Evolutionary conservation across 73 alveolate genomes (phyloP), one percentile per base, ranked within the genome.

Genomic region (Blepharisma japonicum): DNA sequence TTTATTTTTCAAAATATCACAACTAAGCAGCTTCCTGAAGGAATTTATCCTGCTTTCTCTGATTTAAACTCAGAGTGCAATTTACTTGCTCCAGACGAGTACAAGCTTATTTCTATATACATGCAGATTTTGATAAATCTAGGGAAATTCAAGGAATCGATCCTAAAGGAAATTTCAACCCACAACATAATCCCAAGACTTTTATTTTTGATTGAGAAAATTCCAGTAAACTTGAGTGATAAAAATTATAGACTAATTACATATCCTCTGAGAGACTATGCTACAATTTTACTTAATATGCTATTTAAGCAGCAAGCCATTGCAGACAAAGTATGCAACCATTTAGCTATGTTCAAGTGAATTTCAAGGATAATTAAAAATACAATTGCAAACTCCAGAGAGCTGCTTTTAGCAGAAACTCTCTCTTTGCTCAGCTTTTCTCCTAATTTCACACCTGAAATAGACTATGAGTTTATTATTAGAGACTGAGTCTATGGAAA

Each of bases 171-270:
- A 25, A 14, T 61, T 11, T 8, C 14, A 14, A 61, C 14, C 2
- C 47, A 61, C 2, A 61, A 61, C 23, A 61, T 61, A 1, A n/a
- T 61, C 48, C 74, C 74, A 25, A 61, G 74, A 25, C 74, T 61
- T 20, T 4, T 61, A 9, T 61, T 61, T 61, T 2, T 61, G 14
- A 61, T 61, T 20, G 74, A 61, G 23, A 61, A 61, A 61, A 39
- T 39, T 9, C 74, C 74, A 14, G 39, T 14, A 61, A 18, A 14
- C 18, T 8, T 61, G 11, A 61, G 74, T 2, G 74, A 14, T 25
- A 39, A 39, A 39, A 11, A 61, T 18, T 8, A 20, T n/a, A 61
- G 18, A 32, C 42, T 3, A 32, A 32, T 32, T 32, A 32, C 42
- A 3, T 32, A 32, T 32, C 42, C 42, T 61, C 23, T 61, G 47